Evolutionary conservation across 768 basidiomycete genomes (phyloP), one percentile per base, ranked within the genome.

Genomic region (Boletus subcaerulescens): DNA sequence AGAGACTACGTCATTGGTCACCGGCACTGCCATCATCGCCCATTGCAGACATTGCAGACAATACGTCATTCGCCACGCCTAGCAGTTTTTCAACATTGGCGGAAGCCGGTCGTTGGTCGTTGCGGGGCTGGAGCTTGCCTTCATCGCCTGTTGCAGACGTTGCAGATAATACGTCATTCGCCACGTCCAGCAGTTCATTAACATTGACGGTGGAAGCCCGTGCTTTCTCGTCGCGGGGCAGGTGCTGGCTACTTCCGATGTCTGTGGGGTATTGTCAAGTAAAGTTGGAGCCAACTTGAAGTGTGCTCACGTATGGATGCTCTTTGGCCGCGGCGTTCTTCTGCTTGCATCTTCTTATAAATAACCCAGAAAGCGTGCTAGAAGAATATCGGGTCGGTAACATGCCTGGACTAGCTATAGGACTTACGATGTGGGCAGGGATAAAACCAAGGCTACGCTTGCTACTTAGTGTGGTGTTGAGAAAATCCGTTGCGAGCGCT

Each of bases 361-460:
- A 93, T 92, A 50, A 95, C 78, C 88, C 88, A 93, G 74, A 93
- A 92, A 2, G 90, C 88, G 65, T 93, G 91, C 81, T 82, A 49
- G 6, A 35, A 42, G 40, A 32, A 32, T 10, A 31, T 59, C 32
- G 38, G 35, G 14, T 45, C 35, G 52, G 38, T 29, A 38, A 43
- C 24, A 15, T 14, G 13, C 15, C 20, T 32, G 35, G 26, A 35
- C 5, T 15, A 15, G 32, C 18, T 3, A 13, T 18, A 32, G 4
- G 35, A 67, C 78, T 55, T 46, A 80, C 80, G 44, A 83, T 68
- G 53, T 75, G 78, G 3, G 82, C 89, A 0, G 90, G 89, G 50
- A 91, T 68, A 68, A 89, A 91, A 7, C 91, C 91, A 56, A 92
- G 78, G 49, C 89, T 89, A 53, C 5, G 7, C 9, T 35, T 20